Base-by-base conservation (phyloP, 352 stramenopile genomes). In the Pythium dissimile region DNA sequence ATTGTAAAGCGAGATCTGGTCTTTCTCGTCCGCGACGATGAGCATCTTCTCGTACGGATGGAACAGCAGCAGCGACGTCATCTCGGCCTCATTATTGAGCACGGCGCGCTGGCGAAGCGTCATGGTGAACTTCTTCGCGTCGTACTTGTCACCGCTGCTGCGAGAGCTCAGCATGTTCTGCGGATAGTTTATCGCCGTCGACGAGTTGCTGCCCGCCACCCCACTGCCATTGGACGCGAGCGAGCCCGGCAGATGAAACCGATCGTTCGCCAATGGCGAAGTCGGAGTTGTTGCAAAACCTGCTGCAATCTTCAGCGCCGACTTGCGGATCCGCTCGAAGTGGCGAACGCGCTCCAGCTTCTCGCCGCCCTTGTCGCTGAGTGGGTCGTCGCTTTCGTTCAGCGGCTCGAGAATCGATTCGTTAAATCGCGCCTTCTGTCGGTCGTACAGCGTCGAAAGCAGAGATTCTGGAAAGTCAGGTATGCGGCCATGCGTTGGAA, bases 51-150 rank as follows among this genome's bases (percentile, higher is more conserved):
- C 85, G 64, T 97, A 99, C 23, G 96, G 90, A 66, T 99, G 97
- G 64, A 99, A 99, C 8, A 96, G 76, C 44, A 99, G 69, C 47
- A 98, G 76, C 26, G 90, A 98, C 20, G 96, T 99, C 77, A 97
- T 98, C 41, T 98, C 91, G 6, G 84, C 79, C 38, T 95, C 89
- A 50, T 86, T 91, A 68, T 98, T 98, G 54, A 96, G 76, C 31
- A 99, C 84, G 2, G 82, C 84, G 13, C 81, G 76, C 63, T 99
- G 93, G 16, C 88, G 79, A 28, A 98, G 70, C 31, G 94, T 94
- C 39, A 98, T 73, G 20, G 75, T 78, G 50, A 92, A 95, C 10
- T 69, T 71, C 49, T 85, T 86, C 1, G 89, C 68, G 47, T 88
- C 85, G 66, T 89, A 79, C 49, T 79, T 74, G 37, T 87, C 73